Evolutionary conservation across 1,139 yeast genomes (phyloP), one percentile per base, ranked within the genome.

Genomic region (Wickerhamiella infanticola): DNA sequence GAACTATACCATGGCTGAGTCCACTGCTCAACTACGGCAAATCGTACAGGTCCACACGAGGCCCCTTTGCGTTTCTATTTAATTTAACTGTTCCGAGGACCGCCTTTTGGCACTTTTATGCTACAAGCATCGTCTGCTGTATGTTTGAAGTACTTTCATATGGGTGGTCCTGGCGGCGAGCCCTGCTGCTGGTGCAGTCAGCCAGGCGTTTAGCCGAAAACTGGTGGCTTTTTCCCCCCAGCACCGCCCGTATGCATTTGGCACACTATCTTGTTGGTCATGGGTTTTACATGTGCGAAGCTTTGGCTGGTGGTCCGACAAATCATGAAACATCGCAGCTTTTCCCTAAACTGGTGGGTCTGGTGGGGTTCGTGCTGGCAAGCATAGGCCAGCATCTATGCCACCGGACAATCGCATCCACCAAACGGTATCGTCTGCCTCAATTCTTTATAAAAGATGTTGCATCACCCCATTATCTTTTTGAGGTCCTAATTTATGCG

Each of bases 401-500:
- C 55, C 96, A 88, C 60, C 48, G 50, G 4, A 74, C 78, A 51
- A 67, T 88, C 48, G 71, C 93, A 0, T 53, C 62, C 3, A 65
- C 85, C 39, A 64, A 64, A 24, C 86, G 86, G 60, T 88, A 88
- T 61, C 66, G 78, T 0, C 58, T 74, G 35, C 96, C 96, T 0
- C 57, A 58, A 0, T 61, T 61, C 38, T 70, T 77, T 42, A 80
- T 84, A 59, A 61, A 61, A 38, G 55, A 57, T 11, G 69, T 75
- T 2, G 70, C 81, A 9, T 79, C 86, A 55, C 88, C 96, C 0
- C 96, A 88, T 60, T 88, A 86, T 56, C 66, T 80, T 18, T 82
- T 81, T 54, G 97, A 88, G 58, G 64, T 83, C 1, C 47, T 73
- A 29, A 72, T 86, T 23, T 88, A 88, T 55, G 42, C 68, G 0